Percentiles rank a stretch among this genome's conserved stretches.
Conservation (phyloP, 179 eudicot genomes). For the Silene coronaria region DNA sequence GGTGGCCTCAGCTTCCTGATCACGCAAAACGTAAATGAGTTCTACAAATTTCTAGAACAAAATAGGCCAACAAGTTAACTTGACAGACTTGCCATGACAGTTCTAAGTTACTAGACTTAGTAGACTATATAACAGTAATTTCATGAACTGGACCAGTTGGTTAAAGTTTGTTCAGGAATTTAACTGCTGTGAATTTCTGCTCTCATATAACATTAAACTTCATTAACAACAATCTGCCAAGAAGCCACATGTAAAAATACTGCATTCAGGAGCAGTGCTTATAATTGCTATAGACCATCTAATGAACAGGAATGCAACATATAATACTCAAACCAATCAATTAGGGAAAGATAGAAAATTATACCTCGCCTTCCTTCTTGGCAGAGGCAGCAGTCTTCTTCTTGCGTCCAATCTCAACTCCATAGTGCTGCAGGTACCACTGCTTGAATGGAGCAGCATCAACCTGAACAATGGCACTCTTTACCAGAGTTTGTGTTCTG, state of each 20-base stretch:
- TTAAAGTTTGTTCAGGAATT: no score
- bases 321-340: no score
- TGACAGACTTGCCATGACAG: not conserved
- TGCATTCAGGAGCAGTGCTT: no score
- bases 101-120: not conserved
- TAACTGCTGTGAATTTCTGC: no score
- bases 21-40: not conserved
- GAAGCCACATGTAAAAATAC: not conserved
- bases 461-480: conserved; percentile 54
- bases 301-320: no score
- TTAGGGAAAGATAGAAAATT: not conserved
- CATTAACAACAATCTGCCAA: not conserved
- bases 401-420: conserved; percentile 44
- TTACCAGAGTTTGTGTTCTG: conserved; percentile 50
- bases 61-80: not conserved
- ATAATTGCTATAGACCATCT: no score
- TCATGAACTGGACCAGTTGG: not conserved
- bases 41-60: not conserved
- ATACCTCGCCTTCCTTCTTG: conserved; percentile 42
- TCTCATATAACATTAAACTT: not conserved
- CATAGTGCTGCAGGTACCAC: conserved; percentile 47
- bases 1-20: conserved; percentile 43
- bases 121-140: not conserved
- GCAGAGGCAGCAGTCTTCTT: conserved; percentile 37
- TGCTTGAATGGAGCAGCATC: conserved; percentile 57